Percentiles rank a stretch among this genome's conserved stretches.
These are phyloP conservation scores for Phlebiopsis gigantea DNA, from an alignment of 768 basidiomycete species.

Conservation along the genomic window DNA sequence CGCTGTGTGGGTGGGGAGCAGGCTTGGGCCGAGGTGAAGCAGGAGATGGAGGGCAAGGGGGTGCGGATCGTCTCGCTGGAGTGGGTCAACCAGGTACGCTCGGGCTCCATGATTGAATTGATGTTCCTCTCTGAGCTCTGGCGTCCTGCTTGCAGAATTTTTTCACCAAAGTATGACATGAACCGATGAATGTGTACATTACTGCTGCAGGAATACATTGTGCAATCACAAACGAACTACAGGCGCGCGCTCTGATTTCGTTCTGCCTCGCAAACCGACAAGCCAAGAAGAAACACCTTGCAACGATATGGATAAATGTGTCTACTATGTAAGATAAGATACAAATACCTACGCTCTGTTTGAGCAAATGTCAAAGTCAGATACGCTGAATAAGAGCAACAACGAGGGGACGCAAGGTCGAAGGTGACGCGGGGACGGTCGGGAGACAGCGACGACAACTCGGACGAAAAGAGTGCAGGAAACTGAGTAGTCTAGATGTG, in stretches of 20 bases:
- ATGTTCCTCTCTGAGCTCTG: not conserved
- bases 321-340: too few relatives aligned
- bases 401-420: too few relatives aligned
- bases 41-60: slow-evolving; percentile 14
- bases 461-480: not conserved
- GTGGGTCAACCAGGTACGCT: slow-evolving; percentile 20
- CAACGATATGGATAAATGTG: too few relatives aligned
- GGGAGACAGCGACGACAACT: not conserved
- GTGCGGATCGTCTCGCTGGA: slow-evolving; percentile 17
- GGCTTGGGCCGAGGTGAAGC: slow-evolving; percentile 17
- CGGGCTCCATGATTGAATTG: not conserved
- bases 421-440: not conserved
- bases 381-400: too few relatives aligned
- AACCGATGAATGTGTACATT: too few relatives aligned
- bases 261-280: too few relatives aligned
- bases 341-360: too few relatives aligned
- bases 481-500: not conserved
- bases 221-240: too few relatives aligned
- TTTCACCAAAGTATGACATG: not conserved
- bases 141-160: not conserved
- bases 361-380: too few relatives aligned
- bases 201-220: too few relatives aligned
- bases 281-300: too few relatives aligned
- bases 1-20: slow-evolving; percentile 20
- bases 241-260: too few relatives aligned